A percentile compares a stretch with the other conserved stretches of the same genome.
These are phyloP conservation scores for Simplicillium sp. DNA, from an alignment of 2,329 filamentous ascomycete genomes.

Conservation along the genomic window DNA sequence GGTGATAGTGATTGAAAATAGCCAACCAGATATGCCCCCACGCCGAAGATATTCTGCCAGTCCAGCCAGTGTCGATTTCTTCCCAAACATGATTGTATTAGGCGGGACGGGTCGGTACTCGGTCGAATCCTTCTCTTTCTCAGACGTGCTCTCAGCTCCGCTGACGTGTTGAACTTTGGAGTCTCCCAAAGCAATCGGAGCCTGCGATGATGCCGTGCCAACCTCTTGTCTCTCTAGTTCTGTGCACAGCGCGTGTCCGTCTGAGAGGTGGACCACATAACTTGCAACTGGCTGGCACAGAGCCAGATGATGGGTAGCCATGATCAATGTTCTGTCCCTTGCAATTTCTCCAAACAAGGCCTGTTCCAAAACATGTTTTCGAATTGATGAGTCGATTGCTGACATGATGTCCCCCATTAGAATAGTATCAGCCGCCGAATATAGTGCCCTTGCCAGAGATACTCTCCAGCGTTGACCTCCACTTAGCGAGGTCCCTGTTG, in stretches of 20 bases:
- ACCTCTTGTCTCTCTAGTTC: too few species aligned
- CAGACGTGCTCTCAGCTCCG: too few species aligned
- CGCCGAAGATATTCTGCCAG: too few species aligned
- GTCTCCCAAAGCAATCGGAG: too few species aligned
- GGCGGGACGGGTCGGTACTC: too few species aligned
- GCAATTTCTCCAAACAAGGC: neutral
- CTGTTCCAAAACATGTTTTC: neutral
- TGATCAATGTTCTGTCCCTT: neutral
- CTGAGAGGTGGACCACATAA: neutral
- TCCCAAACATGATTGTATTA: too few species aligned
- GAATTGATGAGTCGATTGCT: neutral
- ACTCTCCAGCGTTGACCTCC: conserved; percentile 4
- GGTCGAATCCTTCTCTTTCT: too few species aligned
- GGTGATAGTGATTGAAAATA: too few species aligned
- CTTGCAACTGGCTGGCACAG: neutral
- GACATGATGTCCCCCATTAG: conserved; percentile 2
- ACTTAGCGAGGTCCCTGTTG: conserved; percentile 2
- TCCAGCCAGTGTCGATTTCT: too few species aligned
- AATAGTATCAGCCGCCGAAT: neutral
- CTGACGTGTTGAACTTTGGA: too few species aligned
- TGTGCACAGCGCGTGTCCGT: neutral
- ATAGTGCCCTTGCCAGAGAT: conserved; percentile 5
- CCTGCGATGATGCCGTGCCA: too few species aligned
- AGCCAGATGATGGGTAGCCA: neutral
- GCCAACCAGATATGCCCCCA: too few species aligned